These are phyloP conservation scores for Psidium guajava DNA, from an alignment of 345 rosid genomes.

Conservation along the genomic window DNA sequence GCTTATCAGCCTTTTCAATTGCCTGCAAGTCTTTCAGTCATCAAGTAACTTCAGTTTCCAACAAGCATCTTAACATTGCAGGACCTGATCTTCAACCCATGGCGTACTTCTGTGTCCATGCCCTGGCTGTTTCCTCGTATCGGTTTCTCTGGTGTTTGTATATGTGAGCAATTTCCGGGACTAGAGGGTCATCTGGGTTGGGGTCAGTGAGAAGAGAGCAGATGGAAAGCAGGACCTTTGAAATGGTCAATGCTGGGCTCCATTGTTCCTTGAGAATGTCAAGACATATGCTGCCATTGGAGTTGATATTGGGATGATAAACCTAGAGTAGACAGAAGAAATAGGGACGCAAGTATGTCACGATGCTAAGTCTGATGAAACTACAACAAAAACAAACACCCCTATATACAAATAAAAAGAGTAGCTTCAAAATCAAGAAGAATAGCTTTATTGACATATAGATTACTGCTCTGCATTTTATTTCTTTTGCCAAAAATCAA, in stretches of 20 bases:
- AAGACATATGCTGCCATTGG: slow-evolving; percentile 16
- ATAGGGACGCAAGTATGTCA: neutral
- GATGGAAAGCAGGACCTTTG: slow-evolving; percentile 9
- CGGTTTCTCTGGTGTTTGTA: slow-evolving; percentile 10
- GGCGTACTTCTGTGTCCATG: slow-evolving; percentile 12
- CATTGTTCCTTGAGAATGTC: slow-evolving; percentile 18
- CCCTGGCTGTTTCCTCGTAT: slow-evolving; percentile 10
- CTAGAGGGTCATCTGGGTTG: slow-evolving; percentile 14
- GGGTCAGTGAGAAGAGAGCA: slow-evolving; percentile 16
- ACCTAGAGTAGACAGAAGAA: slow-evolving; percentile 1
- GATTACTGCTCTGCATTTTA: neutral
- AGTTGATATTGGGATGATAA: slow-evolving; percentile 17
- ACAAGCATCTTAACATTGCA: neutral
- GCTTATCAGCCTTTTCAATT: neutral
- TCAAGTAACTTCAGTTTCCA: neutral
- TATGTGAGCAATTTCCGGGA: slow-evolving; percentile 11
- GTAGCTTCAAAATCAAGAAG: neutral
- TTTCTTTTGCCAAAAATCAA: neutral
- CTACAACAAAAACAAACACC: neutral
- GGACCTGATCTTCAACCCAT: slow-evolving; percentile 4
- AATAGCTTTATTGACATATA: neutral
- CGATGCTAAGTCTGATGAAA: neutral
- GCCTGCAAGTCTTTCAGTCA: neutral
- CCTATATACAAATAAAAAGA: neutral
- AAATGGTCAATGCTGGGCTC: slow-evolving; percentile 15